phyloP scores from a whole-genome alignment of 805 yeast species.

The Isabelozyma pseudorhagii region DNA sequence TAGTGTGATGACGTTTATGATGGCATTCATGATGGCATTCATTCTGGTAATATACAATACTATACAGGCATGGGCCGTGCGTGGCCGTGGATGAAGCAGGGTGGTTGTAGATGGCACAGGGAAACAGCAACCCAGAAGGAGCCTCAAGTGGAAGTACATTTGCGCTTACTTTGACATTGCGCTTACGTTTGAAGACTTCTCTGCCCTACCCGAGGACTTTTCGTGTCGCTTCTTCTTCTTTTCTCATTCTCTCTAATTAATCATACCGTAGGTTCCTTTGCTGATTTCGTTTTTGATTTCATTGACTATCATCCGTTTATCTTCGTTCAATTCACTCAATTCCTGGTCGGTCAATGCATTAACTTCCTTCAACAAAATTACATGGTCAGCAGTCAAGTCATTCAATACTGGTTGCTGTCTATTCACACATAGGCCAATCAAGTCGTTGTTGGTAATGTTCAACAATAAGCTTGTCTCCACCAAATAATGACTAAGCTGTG shows the following conservation, averaged over 20 bases:
- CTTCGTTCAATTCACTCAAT: slow-evolving; percentile 21
- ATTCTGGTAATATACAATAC: neutral
- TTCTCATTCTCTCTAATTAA: neutral
- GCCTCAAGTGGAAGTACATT: no score
- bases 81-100: no score
- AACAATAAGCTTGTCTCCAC: slow-evolving; percentile 60
- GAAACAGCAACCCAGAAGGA: no score
- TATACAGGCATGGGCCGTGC: neutral
- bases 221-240: neutral
- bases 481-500: slow-evolving; percentile 79
- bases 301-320: slow-evolving; percentile 13
- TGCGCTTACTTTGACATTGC: no score
- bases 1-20: neutral
- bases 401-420: slow-evolving; percentile 26
- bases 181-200: no score
- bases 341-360: slow-evolving; percentile 28
- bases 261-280: slow-evolving; percentile 24
- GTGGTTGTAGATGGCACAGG: no score
- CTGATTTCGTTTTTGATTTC: slow-evolving; percentile 20
- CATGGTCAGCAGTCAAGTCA: slow-evolving; percentile 30
- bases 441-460: slow-evolving; percentile 32
- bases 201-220: no score
- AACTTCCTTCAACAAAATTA: slow-evolving; percentile 25
- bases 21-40: neutral
- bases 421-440: slow-evolving; percentile 35